A percentile compares a stretch with the other conserved stretches of the same genome.
phyloP scores from a whole-genome alignment of 1,139 yeast genomes.

The Yamadazyma blattariae region DNA sequence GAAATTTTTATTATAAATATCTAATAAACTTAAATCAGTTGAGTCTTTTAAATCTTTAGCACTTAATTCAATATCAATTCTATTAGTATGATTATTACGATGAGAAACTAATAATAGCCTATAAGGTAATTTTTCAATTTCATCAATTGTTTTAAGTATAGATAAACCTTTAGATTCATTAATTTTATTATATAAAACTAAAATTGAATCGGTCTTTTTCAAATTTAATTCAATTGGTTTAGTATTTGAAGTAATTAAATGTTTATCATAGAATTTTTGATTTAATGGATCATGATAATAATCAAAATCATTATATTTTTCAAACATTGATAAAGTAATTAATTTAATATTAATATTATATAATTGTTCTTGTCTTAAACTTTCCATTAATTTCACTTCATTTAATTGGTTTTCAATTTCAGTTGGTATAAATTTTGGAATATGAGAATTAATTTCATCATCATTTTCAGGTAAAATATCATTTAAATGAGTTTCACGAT shows the following conservation, averaged over 20 bases:
- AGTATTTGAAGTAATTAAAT: slow-evolving; percentile 41
- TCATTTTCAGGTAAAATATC: slow-evolving; percentile 60
- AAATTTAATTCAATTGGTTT: slow-evolving; percentile 54
- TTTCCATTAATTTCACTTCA: slow-evolving; percentile 57
- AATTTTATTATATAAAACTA: slow-evolving; percentile 49
- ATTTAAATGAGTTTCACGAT: slow-evolving; percentile 60
- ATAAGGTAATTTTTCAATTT: slow-evolving; percentile 34
- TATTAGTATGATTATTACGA: slow-evolving; percentile 70
- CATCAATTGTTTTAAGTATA: slow-evolving; percentile 18
- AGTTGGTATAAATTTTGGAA: slow-evolving; percentile 69
- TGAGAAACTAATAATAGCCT: slow-evolving; percentile 66
- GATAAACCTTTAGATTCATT: slow-evolving; percentile 27
- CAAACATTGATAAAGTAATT: slow-evolving; percentile 50
- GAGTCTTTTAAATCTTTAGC: slow-evolving; percentile 20
- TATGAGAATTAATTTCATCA: slow-evolving; percentile 33
- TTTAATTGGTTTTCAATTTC: slow-evolving; percentile 64
- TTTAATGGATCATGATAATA: slow-evolving; percentile 59
- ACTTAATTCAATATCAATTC: slow-evolving; percentile 57
- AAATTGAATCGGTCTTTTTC: slow-evolving; percentile 54
- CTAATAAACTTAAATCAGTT: slow-evolving; percentile 26
- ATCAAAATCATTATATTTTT: slow-evolving; percentile 71
- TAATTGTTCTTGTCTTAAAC: slow-evolving; percentile 76
- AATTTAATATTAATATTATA: slow-evolving; percentile 63
- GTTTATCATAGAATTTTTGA: slow-evolving; percentile 42
- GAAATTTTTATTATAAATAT: slow-evolving; percentile 40